Evolutionary conservation across 495 filamentous ascomycete genomes (phyloP).

Genomic region (Xylaria flabelliformis): DNA sequence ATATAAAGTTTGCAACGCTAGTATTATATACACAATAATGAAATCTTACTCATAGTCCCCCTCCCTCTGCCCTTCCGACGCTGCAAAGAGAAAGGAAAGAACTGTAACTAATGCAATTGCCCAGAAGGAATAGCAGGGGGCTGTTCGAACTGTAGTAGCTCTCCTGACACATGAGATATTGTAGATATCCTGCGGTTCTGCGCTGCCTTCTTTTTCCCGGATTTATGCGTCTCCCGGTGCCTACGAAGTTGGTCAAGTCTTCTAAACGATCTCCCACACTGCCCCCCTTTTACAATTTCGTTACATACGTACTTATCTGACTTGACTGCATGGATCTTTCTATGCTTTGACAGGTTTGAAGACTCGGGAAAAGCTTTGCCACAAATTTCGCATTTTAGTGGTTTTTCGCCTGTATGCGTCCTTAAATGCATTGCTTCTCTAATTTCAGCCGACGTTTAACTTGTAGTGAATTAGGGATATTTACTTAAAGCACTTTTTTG

Average conservation of each 20-base stretch:
- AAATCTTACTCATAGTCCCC: neutral
- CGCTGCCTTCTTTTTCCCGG: neutral
- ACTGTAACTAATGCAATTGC: neutral
- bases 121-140: neutral
- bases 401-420: conserved; percentile 60
- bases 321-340: conserved; percentile 47
- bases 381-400: conserved; percentile 55
- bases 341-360: conserved; percentile 62
- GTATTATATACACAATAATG: neutral
- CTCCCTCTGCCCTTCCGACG: neutral
- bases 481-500: conserved; percentile 62
- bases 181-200: conserved; percentile 9
- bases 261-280: conserved; percentile 60
- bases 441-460: conserved; percentile 29
- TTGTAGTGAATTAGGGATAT: conserved; percentile 25
- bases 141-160: neutral
- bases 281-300: conserved; percentile 10
- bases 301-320: conserved; percentile 50
- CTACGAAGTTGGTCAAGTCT: conserved; percentile 61
- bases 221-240: conserved; percentile 49
- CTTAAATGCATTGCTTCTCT: conserved; percentile 61
- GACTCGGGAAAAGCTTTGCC: conserved; percentile 60
- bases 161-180: conserved; percentile 1
- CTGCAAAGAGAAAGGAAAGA: neutral
- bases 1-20: neutral